Conservation (phyloP, 2,329 filamentous ascomycete species). For the Colletotrichum tanaceti region DNA sequence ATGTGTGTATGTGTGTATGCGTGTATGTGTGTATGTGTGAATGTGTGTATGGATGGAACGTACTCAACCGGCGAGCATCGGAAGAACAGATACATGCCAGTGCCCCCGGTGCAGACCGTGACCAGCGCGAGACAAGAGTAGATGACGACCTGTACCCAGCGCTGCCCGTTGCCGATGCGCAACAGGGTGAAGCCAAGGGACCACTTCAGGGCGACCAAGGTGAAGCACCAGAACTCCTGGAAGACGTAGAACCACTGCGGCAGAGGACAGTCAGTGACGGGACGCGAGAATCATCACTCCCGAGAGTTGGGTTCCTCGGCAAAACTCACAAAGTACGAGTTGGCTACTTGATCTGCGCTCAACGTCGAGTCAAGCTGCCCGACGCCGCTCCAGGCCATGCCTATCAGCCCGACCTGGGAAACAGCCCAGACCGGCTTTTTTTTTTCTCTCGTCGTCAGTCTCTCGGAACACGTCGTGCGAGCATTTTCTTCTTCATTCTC, state of each 20-base stretch:
- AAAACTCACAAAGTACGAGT: constrained; percentile 33
- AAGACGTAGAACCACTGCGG: constrained; percentile 36
- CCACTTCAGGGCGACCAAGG: constrained; percentile 34
- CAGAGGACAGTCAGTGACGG: neutral
- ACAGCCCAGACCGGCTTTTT: constrained; percentile 33
- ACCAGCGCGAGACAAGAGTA: constrained; percentile 30
- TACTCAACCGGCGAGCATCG: constrained; percentile 36
- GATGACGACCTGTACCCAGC: constrained; percentile 35
- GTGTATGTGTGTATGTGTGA: too few relatives aligned
- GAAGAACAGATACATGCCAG: constrained; percentile 39
- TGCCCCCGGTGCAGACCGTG: constrained; percentile 35
- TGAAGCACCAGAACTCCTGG: constrained; percentile 38
- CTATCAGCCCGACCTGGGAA: constrained; percentile 24
- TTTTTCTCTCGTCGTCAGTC: constrained; percentile 14
- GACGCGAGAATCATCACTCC: rapidly evolving
- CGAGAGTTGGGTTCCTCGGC: rapidly evolving
- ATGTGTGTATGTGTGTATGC: rapidly evolving
- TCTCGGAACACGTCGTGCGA: neutral
- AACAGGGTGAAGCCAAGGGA: constrained; percentile 33
- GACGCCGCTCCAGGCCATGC: constrained; percentile 39
- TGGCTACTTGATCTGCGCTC: constrained; percentile 12
- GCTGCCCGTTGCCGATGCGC: constrained; percentile 31
- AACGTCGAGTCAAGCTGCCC: constrained; percentile 27
- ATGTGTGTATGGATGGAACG: neutral
- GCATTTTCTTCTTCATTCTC: too few relatives aligned